Evolutionary conservation across 2,329 filamentous ascomycete genomes (phyloP), one percentile per base, ranked within the genome.

Genomic region (Herpotrichia juniperi): DNA sequence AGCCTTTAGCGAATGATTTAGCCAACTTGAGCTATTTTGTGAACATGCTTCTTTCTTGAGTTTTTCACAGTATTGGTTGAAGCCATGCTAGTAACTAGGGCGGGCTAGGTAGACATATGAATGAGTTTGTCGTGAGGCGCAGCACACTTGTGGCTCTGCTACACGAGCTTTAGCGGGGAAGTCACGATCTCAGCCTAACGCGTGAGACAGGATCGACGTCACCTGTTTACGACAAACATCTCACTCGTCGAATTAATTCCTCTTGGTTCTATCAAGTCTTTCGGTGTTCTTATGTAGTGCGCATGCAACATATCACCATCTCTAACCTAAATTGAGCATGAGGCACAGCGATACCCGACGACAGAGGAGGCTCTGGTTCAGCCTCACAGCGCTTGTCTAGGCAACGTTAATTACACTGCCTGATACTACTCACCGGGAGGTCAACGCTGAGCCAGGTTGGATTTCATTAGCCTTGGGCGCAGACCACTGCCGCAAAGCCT

Each of bases 341-440:
- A 17, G 17, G 11, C 34, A 32, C 26, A 17, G 35, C 49, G 30
- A 25, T 28, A 24, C 30, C n/a, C n/a, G n/a, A n/a, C n/a, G n/a
- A n/a, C n/a, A 16, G 17, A 26, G 14, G 28, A 47, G 49, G 43
- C 49, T 26, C 22, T 37, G 44, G 34, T 53, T 48, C 45, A 53
- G 45, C 50, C 49, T 46, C 17, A 25, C 37, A 14, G 43, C 35
- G 8, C 12, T 17, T 3, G 17, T 22, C 28, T 30, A 40, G 42
- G 42, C 42, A 39, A 10, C 42, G 12, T 42, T 22, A 9, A 44
- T 50, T 11, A 4, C 21, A 21, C 21, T 42, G 25, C 19, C 37
- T 48, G 28, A n/a, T 31, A 48, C 34, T 16, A 22, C 4, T 9
- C 4, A 4, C 11, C 34, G 12, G 16, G 34, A 50, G 47, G 39